These are phyloP conservation scores for Botrytis fabae DNA, from an alignment of 2,329 filamentous ascomycete species.

Conservation along the genomic window DNA sequence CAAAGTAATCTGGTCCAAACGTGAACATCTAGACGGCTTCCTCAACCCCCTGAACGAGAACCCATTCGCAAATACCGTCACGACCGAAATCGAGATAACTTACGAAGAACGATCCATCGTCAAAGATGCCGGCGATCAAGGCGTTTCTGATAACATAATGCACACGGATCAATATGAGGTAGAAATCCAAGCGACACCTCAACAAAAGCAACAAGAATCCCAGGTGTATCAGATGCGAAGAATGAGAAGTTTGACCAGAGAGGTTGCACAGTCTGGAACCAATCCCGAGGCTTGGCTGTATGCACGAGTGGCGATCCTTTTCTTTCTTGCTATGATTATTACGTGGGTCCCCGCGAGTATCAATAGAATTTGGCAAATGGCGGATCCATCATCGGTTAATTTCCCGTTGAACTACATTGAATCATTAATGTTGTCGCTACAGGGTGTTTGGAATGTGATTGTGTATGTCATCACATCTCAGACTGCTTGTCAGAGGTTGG, in stretches of 20 bases:
- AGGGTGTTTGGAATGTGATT: constrained; percentile 78
- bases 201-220: not conserved
- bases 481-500: constrained; percentile 40
- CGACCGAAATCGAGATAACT: constrained; percentile 45
- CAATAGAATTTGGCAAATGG: constrained; percentile 26
- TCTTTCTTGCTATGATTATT: constrained; percentile 67
- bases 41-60: constrained; percentile 52
- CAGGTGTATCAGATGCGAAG: constrained; percentile 9
- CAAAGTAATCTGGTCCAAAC: constrained; percentile 60
- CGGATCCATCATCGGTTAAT: not conserved
- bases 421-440: constrained; percentile 45
- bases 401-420: constrained; percentile 25
- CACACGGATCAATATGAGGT: constrained; percentile 3
- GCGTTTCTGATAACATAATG: constrained; percentile 27
- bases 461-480: constrained; percentile 73
- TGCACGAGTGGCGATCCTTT: constrained; percentile 66
- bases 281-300: constrained; percentile 62
- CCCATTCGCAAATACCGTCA: constrained; percentile 40
- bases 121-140: constrained; percentile 24
- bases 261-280: constrained; percentile 16
- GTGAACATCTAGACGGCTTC: constrained; percentile 59
- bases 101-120: constrained; percentile 45
- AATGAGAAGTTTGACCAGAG: constrained; percentile 20
- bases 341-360: constrained; percentile 54
- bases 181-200: constrained; percentile 26